These are phyloP conservation scores for Colletotrichum godetiae DNA, from an alignment of 2,329 filamentous ascomycete genomes.

Conservation along the genomic window DNA sequence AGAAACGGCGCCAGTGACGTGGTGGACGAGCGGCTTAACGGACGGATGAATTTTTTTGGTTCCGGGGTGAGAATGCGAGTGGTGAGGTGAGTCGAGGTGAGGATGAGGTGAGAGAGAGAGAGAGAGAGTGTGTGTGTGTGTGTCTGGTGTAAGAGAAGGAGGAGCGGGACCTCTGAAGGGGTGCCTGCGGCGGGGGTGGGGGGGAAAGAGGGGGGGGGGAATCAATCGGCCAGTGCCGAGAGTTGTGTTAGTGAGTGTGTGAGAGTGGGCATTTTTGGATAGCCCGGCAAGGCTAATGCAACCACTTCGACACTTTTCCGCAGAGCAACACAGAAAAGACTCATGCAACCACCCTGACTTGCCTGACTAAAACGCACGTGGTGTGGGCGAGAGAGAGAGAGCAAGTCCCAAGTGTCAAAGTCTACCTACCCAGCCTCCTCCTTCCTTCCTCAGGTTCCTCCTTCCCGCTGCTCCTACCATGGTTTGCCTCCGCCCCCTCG, in stretches of 20 bases:
- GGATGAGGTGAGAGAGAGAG: background rate
- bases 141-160: background rate
- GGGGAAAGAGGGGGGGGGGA: background rate
- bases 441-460: background rate
- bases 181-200: background rate
- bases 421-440: conserved; percentile 1
- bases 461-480: background rate
- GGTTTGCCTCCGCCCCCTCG: background rate
- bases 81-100: background rate
- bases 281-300: conserved; percentile 34
- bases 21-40: background rate
- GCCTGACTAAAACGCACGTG: conserved; percentile 23
- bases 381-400: background rate
- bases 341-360: conserved; percentile 26
- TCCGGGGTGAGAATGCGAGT: background rate
- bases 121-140: background rate
- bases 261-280: background rate
- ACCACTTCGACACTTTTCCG: conserved; percentile 18
- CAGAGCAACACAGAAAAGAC: background rate
- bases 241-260: background rate
- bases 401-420: background rate
- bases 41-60: background rate
- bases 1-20: background rate
- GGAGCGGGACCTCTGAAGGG: background rate
- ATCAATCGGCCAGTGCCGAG: conserved; percentile 26